phyloP scores from a whole-genome alignment of 306 rosid species.

The Lagenaria siceraria region DNA sequence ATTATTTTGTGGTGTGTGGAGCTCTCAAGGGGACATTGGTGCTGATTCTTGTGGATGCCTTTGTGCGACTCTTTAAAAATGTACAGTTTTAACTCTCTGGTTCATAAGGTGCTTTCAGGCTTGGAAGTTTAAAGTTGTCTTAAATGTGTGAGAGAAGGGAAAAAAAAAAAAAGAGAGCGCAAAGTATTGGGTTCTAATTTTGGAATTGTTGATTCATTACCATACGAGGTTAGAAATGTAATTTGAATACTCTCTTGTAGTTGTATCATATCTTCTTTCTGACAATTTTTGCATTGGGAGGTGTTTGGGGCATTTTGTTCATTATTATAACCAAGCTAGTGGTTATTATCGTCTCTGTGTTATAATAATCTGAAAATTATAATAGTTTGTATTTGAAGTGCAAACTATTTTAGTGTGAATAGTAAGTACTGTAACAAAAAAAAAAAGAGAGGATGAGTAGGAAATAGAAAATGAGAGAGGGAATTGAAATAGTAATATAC shows the following conservation, averaged over 20 bases:
- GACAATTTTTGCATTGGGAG: background rate
- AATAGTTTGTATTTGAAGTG: too few relatives aligned
- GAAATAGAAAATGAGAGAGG: too few relatives aligned
- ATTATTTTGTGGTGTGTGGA: background rate
- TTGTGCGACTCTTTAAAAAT: slow-evolving; percentile 19
- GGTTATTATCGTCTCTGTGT: too few relatives aligned
- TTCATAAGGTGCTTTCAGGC: slow-evolving; percentile 29
- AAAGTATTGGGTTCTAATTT: slow-evolving; percentile 37
- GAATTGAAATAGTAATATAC: too few relatives aligned
- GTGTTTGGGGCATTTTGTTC: too few relatives aligned
- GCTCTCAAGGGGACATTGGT: background rate
- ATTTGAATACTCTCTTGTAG: slow-evolving; percentile 16
- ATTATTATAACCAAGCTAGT: too few relatives aligned
- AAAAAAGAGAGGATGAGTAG: too few relatives aligned
- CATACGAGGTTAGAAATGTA: slow-evolving; percentile 34
- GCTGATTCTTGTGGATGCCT: slow-evolving; percentile 9
- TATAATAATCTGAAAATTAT: too few relatives aligned
- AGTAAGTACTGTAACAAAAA: too few relatives aligned
- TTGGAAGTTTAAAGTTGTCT: slow-evolving; percentile 10
- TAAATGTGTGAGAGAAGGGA: background rate
- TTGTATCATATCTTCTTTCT: slow-evolving; percentile 26
- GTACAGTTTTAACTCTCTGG: slow-evolving; percentile 39
- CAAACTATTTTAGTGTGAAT: too few relatives aligned
- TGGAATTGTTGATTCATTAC: slow-evolving; percentile 44
- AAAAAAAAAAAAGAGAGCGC: slow-evolving; percentile 13